Evolutionary conservation across 2,329 filamentous ascomycete species (phyloP), one percentile per base, ranked within the genome.

Genomic region (Ramularia endophylla): DNA sequence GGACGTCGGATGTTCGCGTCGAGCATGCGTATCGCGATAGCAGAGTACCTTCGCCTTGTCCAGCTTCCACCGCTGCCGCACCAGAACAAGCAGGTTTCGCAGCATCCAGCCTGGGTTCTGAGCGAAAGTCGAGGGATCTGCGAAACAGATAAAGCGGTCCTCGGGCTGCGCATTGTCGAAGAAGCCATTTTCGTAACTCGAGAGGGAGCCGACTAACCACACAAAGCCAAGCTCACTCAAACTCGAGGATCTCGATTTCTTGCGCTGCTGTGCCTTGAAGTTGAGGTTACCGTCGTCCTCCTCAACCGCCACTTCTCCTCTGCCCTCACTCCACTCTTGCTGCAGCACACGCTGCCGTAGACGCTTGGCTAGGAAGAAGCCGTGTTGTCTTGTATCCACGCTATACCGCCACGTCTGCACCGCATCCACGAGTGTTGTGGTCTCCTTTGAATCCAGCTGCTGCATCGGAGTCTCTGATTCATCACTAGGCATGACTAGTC

Each of bases 321-420:
- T 43, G 7, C 43, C 50, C 28, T 45, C 36, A 64, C 60, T 29
- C 17, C 65, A 64, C 16, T 65, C 62, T 16, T 59, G 47, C 27
- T 63, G 58, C 27, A 59, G 42, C 38, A 55, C 30, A 38, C 50
- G 44, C 42, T 56, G 54, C 2, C 71, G 72, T 18, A 82, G 68
- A 55, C 83, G 86, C 66, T 94, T 95, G 6, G 82, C 89, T n/a
- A 98, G 70, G 64, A 98, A 98, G 67, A 97, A 98, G 8, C 92
- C 92, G 61, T 90, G 83, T 64, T 98, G 87, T 36, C 87, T 78
- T 27, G 77, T 74, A 63, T 97, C 89, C 12, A 85, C 81, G 22
- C 77, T 75, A 57, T 90, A 92, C 47, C 81, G 80, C 88, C 89
- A 98, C 1, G 87, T 92, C 48, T 89, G 84, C 16, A 95, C 81